Evolutionary conservation across 2,329 filamentous ascomycete species (phyloP).

Genomic region (Clonostachys solani): DNA sequence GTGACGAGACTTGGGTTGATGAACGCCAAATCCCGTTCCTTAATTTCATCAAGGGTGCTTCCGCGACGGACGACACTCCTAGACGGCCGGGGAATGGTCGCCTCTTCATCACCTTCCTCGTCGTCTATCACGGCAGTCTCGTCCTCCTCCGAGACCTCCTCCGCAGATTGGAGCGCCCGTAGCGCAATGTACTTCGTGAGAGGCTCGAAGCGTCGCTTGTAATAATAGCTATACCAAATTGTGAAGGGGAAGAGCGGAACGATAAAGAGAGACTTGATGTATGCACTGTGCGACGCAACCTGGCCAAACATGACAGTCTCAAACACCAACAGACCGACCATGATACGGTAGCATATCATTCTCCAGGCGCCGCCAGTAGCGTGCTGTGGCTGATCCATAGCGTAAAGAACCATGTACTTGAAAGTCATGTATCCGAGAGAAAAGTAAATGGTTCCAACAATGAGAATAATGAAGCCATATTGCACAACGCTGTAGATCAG

Average conservation of each 20-base stretch:
- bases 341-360: constrained; percentile 90
- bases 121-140: constrained; percentile 22
- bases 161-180: constrained; percentile 66
- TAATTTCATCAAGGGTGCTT: constrained; percentile 68
- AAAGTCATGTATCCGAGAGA: constrained; percentile 81
- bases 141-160: constrained; percentile 33
- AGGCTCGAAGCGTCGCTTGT: constrained; percentile 75
- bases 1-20: constrained; percentile 71
- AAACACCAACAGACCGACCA: constrained; percentile 83
- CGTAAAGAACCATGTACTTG: constrained; percentile 96
- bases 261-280: constrained; percentile 68
- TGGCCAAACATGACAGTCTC: constrained; percentile 88
- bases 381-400: constrained; percentile 96
- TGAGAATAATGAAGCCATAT: constrained; percentile 73
- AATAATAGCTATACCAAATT: constrained; percentile 86
- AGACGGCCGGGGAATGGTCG: constrained; percentile 23
- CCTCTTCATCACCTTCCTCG: constrained; percentile 33
- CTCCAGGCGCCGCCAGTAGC: constrained; percentile 92
- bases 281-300: constrained; percentile 69
- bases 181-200: constrained; percentile 91
- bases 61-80: constrained; percentile 42
- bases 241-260: constrained; percentile 75
- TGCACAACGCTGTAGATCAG: constrained; percentile 88
- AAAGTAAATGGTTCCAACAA: constrained; percentile 82
- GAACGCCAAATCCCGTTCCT: constrained; percentile 66